Base-by-base conservation (phyloP, 1,284 basidiomycete species). In the Ustilago bromivora region DNA sequence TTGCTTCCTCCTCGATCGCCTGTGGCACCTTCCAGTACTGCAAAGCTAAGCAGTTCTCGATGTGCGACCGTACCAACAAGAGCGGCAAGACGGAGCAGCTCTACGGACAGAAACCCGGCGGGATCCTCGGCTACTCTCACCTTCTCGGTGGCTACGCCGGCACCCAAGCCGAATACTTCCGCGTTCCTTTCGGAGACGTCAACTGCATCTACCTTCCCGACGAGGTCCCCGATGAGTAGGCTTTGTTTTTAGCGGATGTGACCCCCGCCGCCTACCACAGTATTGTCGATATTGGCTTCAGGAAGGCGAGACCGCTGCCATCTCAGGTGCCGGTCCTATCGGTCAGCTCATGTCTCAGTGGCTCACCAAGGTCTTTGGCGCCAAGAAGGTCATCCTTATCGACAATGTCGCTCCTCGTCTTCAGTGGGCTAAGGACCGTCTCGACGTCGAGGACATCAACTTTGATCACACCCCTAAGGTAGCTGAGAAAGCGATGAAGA, bases 11-110 rank as follows among this genome's bases (percentile, higher is more conserved):
- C 90, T 92, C 93, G 79, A 91, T 93, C 61, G 91, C 91, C 0
- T 94, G 93, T 80, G 92, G 93, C 6, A 88, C 90, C 51, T 94
- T 93, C 87, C 83, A 88, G 51, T 93, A 90, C 85, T 94, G 92
- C 89, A 88, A 92, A 85, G 86, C 92, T 82, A 92, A 92, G 78
- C 87, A 92, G 0, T 91, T 90, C 0, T 91, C 90, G 1, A 90
- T 92, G 86, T 94, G 92, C 83, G 91, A 92, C 66, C 86, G 88
- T 23, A 93, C 92, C 17, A 93, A 93, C 86, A 88, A 89, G 65
- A 91, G 90, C 10, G 89, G 88, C 3, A 84, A 92, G 10, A 88
- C 90, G 87, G 90, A 91, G 46, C 88, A 88, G 36, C 90, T 93
- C 89, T 92, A 92, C 82, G 92, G 92, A 71, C 82, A 56, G 74